Evolutionary conservation across 768 basidiomycete species (phyloP).

Genomic region (Rhodocollybia butyracea): DNA sequence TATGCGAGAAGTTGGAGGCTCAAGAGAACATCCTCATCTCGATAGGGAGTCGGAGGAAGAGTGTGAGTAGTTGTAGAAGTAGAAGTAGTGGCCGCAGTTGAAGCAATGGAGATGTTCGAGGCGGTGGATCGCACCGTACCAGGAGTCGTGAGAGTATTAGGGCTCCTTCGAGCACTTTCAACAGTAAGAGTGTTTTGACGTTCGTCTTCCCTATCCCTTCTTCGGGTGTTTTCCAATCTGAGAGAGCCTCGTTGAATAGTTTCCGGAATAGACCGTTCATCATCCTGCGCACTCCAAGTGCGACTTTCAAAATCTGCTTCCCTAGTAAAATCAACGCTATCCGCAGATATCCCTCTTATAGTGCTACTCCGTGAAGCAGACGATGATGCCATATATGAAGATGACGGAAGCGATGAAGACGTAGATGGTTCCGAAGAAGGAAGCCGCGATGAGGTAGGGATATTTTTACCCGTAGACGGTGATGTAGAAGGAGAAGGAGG

Average conservation of each 20-base stretch:
- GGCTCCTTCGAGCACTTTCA: not conserved
- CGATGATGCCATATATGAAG: not conserved
- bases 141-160: constrained; percentile 1
- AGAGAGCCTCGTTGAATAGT: not conserved
- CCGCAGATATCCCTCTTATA: not conserved
- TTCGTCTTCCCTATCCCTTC: not conserved
- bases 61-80: constrained; percentile 22
- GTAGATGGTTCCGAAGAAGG: not conserved
- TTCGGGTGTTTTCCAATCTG: not conserved
- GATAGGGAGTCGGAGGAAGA: constrained; percentile 54
- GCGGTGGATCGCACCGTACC: constrained; percentile 4
- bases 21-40: constrained; percentile 92
- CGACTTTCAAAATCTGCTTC: not conserved
- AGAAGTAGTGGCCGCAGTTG: constrained; percentile 7
- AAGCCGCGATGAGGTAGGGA: not conserved
- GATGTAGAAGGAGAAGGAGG: constrained; percentile 28
- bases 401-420: not conserved
- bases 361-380: constrained; percentile 3
- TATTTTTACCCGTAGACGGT: not conserved
- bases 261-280: not conserved
- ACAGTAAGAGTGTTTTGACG: constrained; percentile 1
- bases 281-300: not conserved
- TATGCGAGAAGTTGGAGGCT: constrained; percentile 93
- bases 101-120: constrained; percentile 3
- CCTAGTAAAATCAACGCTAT: not conserved